phyloP scores from a whole-genome alignment of 202 grass and related monocot species.

The Schoenoplectus triqueter region DNA sequence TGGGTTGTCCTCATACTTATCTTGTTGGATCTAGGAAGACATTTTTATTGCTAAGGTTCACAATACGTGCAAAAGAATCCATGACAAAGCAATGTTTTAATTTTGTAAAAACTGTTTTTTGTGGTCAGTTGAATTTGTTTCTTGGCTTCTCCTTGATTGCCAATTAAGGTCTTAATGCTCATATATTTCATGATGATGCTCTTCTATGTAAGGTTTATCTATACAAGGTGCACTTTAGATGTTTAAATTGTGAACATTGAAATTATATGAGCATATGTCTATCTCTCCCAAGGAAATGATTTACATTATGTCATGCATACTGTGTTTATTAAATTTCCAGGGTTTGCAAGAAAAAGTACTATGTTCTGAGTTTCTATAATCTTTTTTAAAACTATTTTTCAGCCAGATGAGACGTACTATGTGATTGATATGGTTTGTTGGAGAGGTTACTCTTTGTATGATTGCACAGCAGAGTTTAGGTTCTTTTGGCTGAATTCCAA shows the following conservation, averaged over 20 bases:
- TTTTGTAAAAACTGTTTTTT: background rate
- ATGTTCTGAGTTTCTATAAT: constrained; percentile 15
- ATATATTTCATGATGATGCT: constrained; percentile 1
- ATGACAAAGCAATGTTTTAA: background rate
- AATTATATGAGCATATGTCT: background rate
- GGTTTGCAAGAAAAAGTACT: background rate
- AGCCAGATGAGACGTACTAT: constrained; percentile 94
- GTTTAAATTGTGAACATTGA: background rate
- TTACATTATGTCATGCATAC: constrained; percentile 18
- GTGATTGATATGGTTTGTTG: constrained; percentile 93
- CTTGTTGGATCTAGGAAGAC: background rate
- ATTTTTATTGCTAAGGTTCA: constrained; percentile 15
- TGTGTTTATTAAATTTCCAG: background rate
- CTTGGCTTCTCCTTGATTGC: background rate
- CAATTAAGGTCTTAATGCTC: too few species aligned
- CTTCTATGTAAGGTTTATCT: background rate
- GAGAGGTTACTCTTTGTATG: constrained; percentile 86
- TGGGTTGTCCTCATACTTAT: background rate
- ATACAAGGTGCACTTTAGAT: constrained; percentile 18
- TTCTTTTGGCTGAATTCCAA: constrained; percentile 93
- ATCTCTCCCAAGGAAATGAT: background rate
- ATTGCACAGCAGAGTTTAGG: constrained; percentile 76
- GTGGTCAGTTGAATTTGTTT: background rate
- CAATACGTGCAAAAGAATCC: background rate
- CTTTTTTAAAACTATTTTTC: constrained; percentile 33